phyloP scores from a whole-genome alignment of 1,139 yeast species.

The Debaryomycetaceae sp. region DNA sequence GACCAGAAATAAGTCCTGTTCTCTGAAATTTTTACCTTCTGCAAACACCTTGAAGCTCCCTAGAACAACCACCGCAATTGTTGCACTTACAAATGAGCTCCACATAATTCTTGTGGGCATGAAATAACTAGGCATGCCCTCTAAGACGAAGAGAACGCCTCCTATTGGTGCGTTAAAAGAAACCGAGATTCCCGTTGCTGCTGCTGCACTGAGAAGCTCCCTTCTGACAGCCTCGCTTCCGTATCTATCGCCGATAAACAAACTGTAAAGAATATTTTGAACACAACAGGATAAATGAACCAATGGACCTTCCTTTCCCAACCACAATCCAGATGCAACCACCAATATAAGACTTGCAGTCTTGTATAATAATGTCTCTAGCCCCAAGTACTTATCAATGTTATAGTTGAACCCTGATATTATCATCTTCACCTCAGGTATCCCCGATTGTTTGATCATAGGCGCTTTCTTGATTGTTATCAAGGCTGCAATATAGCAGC shows the following conservation, averaged over 20 bases:
- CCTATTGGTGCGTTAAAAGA: conserved; percentile 96
- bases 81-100: conserved; percentile 78
- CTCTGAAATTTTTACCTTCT: conserved; percentile 47
- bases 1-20: conserved; percentile 61
- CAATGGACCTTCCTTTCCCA: conserved; percentile 92
- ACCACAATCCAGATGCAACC: conserved; percentile 82
- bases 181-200: conserved; percentile 90
- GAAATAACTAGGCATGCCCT: conserved; percentile 63
- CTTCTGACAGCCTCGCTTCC: conserved; percentile 54
- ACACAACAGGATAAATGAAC: conserved; percentile 81
- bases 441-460: conserved; percentile 59
- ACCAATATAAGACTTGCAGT: conserved; percentile 55
- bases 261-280: conserved; percentile 28
- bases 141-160: conserved; percentile 84
- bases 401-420: conserved; percentile 56
- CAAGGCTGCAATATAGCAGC: conserved; percentile 27
- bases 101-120: conserved; percentile 67
- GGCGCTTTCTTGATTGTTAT: conserved; percentile 35
- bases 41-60: conserved; percentile 59
- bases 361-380: conserved; percentile 46
- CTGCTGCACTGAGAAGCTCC: conserved; percentile 75
- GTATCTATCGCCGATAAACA: conserved; percentile 34
- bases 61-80: conserved; percentile 64
- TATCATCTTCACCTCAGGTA: conserved; percentile 63
- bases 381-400: conserved; percentile 42